A percentile compares a stretch with the other conserved stretches of the same genome.
Evolutionary conservation across 306 rosid species (phyloP).

Genomic region (Cucurbita ficifolia): DNA sequence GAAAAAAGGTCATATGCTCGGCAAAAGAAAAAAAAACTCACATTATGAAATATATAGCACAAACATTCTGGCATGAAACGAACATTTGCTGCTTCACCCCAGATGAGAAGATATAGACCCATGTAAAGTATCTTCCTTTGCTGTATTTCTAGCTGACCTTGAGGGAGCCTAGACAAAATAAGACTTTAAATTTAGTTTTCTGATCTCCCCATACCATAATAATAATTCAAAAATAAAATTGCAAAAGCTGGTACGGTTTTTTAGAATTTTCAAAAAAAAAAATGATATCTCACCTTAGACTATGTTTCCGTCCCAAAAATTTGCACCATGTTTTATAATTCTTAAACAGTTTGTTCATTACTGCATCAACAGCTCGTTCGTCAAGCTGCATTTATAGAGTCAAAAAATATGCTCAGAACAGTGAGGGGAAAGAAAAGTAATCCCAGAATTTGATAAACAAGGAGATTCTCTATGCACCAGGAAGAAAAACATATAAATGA

Average conservation of each 20-base stretch:
- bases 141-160: slow-evolving; percentile 68
- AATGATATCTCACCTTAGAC: slow-evolving; percentile 53
- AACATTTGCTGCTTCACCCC: slow-evolving; percentile 91
- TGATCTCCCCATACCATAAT: slow-evolving; percentile 3
- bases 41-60: slow-evolving; percentile 88
- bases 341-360: slow-evolving; percentile 60
- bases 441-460: not conserved
- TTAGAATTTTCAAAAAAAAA: slow-evolving; percentile 2
- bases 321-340: slow-evolving; percentile 88
- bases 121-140: slow-evolving; percentile 90
- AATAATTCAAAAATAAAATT: not conserved
- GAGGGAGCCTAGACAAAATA: slow-evolving; percentile 53
- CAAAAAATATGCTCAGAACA: not conserved
- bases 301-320: slow-evolving; percentile 72
- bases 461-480: not conserved
- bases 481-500: not conserved
- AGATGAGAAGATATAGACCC: slow-evolving; percentile 86
- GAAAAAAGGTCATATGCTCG: slow-evolving; percentile 2
- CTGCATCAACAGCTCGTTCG: slow-evolving; percentile 72
- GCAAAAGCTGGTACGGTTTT: not conserved
- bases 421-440: not conserved
- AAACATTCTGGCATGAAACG: slow-evolving; percentile 97
- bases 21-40: slow-evolving; percentile 24
- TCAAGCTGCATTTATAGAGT: slow-evolving; percentile 52
- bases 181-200: slow-evolving; percentile 11